phyloP scores from a whole-genome alignment of 2,329 filamentous ascomycete species.

The Metarhizium album region DNA sequence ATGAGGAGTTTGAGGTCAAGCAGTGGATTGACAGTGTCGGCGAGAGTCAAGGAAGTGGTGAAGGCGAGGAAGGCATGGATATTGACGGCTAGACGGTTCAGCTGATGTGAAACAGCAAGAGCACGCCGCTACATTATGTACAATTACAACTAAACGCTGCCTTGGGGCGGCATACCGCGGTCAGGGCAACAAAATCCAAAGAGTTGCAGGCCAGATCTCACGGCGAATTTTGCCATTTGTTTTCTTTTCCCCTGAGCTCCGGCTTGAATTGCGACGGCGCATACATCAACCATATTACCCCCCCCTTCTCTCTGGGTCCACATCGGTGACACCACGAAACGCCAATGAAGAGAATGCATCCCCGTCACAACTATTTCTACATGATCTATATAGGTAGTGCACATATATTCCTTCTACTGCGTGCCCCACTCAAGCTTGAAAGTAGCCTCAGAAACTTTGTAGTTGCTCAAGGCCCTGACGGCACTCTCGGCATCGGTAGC shows the following conservation, averaged over 20 bases:
- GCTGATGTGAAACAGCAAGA: not conserved
- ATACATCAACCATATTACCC: no score
- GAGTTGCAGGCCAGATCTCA: not conserved
- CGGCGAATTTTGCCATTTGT: not conserved
- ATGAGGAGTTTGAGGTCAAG: slow-evolving; percentile 78
- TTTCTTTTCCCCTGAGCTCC: not conserved
- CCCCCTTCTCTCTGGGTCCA: not conserved
- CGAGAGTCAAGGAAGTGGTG: slow-evolving; percentile 34
- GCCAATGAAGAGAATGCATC: not conserved
- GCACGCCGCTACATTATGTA: slow-evolving; percentile 23
- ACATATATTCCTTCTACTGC: slow-evolving; percentile 30
- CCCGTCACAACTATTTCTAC: not conserved
- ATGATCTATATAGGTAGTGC: not conserved
- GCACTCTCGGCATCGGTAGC: slow-evolving; percentile 64
- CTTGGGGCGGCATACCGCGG: not conserved
- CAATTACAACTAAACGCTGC: slow-evolving; percentile 19
- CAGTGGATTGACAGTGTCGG: slow-evolving; percentile 72
- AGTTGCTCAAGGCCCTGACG: slow-evolving; percentile 57
- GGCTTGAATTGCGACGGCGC: no score
- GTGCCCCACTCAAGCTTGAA: slow-evolving; percentile 76
- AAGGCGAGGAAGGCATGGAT: slow-evolving; percentile 28
- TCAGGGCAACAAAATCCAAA: not conserved
- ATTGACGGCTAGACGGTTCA: slow-evolving; percentile 21
- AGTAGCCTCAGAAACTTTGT: slow-evolving; percentile 63
- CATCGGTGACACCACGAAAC: not conserved